phyloP scores from a whole-genome alignment of 768 basidiomycete genomes.

The Dacryopinax spathularia region DNA sequence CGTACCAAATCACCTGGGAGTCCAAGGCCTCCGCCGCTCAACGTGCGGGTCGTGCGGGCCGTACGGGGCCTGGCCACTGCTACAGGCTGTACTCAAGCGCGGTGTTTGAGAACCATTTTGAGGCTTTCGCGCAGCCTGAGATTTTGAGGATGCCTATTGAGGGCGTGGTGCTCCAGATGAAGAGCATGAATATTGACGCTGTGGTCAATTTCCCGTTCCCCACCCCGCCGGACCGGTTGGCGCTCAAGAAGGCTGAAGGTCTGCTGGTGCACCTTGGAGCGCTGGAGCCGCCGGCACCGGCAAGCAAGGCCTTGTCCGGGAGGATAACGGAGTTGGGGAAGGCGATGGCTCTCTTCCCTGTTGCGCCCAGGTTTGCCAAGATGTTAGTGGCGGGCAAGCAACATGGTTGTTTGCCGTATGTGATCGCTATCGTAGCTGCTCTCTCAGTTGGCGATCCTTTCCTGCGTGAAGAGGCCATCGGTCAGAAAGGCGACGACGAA shows the following conservation, averaged over 20 bases:
- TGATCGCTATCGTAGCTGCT: slow-evolving; percentile 79
- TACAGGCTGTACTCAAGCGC: slow-evolving; percentile 94
- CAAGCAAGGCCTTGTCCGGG: slow-evolving; percentile 16
- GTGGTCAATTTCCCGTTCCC: slow-evolving; percentile 98
- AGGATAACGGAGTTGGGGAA: slow-evolving; percentile 77
- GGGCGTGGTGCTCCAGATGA: slow-evolving; percentile 95
- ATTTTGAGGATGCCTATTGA: slow-evolving; percentile 93
- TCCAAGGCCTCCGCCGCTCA: slow-evolving; percentile 92
- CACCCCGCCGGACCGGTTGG: slow-evolving; percentile 71
- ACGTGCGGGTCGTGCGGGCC: slow-evolving; percentile 89
- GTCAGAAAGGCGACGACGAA: slow-evolving; percentile 26
- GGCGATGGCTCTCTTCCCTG: slow-evolving; percentile 84
- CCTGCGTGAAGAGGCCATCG: slow-evolving; percentile 53
- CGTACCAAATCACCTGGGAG: slow-evolving; percentile 85
- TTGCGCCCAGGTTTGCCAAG: slow-evolving; percentile 87
- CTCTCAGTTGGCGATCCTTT: slow-evolving; percentile 94
- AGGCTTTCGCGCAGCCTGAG: slow-evolving; percentile 74
- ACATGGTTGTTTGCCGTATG: slow-evolving; percentile 82
- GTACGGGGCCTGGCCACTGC: slow-evolving; percentile 96
- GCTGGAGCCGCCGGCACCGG: slow-evolving; percentile 32
- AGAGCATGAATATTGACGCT: slow-evolving; percentile 94
- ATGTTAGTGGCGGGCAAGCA: slow-evolving; percentile 82
- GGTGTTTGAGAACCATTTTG: slow-evolving; percentile 84
- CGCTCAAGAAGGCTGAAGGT: slow-evolving; percentile 68
- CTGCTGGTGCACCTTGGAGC: slow-evolving; percentile 74